Conservation (phyloP, 495 filamentous ascomycete species). For the Neurospora sp. region DNA sequence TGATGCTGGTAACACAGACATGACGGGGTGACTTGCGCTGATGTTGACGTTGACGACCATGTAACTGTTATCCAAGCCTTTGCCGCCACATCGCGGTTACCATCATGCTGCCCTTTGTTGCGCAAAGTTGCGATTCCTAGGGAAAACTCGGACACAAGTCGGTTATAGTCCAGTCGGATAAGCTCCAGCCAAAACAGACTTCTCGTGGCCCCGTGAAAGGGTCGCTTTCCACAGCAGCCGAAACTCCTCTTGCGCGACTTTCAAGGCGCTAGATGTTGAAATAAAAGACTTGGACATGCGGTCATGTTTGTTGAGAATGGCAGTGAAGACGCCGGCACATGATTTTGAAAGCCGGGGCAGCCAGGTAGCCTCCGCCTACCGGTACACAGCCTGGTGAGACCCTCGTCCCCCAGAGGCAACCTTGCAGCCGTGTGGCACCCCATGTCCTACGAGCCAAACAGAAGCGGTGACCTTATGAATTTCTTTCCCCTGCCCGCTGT, state of each 20-base stretch:
- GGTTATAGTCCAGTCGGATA: neutral
- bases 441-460: neutral
- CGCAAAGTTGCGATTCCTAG: neutral
- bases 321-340: neutral
- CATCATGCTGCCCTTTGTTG: neutral
- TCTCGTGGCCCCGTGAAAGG: neutral
- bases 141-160: neutral
- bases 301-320: slow-evolving; percentile 3
- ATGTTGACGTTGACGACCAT: neutral
- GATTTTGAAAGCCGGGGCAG: neutral
- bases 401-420: slow-evolving; percentile 6
- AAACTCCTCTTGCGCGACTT: neutral
- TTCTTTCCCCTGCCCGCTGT: neutral
- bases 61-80: neutral
- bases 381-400: slow-evolving; percentile 13
- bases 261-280: neutral
- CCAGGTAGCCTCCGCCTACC: slow-evolving; percentile 1
- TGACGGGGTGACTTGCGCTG: neutral
- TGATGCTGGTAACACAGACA: neutral
- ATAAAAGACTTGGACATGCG: neutral
- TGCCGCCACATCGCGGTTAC: neutral
- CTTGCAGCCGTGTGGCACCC: slow-evolving; percentile 13
- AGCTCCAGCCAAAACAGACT: neutral
- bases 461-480: neutral
- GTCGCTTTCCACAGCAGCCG: neutral